Evolutionary conservation across 2,329 filamentous ascomycete genomes (phyloP).

Genomic region (Scedosporium boydii): DNA sequence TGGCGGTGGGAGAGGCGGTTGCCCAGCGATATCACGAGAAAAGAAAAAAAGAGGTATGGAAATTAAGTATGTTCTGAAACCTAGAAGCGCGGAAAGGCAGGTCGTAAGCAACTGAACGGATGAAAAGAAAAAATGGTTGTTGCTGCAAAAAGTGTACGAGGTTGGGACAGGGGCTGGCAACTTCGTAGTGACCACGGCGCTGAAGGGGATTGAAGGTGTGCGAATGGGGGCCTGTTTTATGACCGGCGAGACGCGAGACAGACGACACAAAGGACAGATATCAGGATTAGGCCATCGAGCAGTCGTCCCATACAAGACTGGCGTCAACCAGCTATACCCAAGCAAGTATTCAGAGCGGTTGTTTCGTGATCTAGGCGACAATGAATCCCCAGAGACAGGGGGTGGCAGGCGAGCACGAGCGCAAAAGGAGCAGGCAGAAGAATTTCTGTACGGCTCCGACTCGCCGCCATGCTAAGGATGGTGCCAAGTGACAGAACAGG

Average conservation of each 20-base stretch:
- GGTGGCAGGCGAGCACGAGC: background rate
- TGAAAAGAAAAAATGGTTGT: background rate
- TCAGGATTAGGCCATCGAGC: background rate
- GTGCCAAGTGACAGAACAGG: background rate
- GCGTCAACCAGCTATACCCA: background rate
- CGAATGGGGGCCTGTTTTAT: background rate
- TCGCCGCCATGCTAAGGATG: background rate
- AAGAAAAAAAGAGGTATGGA: background rate
- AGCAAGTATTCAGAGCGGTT: background rate
- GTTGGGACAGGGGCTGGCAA: background rate
- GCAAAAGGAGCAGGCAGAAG: conserved; percentile 5
- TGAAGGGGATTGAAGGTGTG: background rate
- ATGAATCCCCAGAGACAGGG: background rate
- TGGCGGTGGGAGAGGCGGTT: conserved; percentile 15
- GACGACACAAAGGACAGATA: conserved; percentile 4
- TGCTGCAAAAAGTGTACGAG: background rate
- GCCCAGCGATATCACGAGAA: background rate
- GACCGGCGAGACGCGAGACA: background rate
- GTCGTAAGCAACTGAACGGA: conserved; percentile 1
- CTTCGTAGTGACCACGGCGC: background rate
- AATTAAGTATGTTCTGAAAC: background rate
- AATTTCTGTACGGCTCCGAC: conserved; percentile 4
- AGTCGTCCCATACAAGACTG: background rate
- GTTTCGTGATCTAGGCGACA: background rate
- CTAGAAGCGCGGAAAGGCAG: background rate